These are phyloP conservation scores for Saccharomycopsis synnaedendra DNA, from an alignment of 805 yeast genomes.

Conservation along the genomic window DNA sequence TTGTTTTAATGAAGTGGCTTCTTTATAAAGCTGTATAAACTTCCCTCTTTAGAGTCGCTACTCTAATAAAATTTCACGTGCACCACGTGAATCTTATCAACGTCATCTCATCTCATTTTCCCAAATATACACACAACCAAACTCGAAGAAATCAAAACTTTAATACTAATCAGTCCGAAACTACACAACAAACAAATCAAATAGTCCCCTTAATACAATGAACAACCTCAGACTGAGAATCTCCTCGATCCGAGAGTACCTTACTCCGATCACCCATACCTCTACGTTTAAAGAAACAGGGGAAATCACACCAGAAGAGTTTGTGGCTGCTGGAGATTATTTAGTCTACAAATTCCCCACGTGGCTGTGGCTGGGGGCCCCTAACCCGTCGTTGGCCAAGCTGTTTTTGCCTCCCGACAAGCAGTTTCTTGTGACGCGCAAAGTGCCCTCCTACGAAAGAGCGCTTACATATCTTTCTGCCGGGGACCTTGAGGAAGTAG, in stretches of 20 bases:
- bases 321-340: conserved; percentile 90
- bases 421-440: conserved; percentile 79
- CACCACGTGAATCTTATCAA: no score
- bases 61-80: no score
- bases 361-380: conserved; percentile 81
- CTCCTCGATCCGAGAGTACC: conserved; percentile 79
- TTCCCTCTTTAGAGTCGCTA: no score
- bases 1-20: no score
- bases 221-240: conserved; percentile 55
- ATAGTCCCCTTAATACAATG: conserved; percentile 1
- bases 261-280: conserved; percentile 82
- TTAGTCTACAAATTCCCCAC: conserved; percentile 88
- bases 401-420: conserved; percentile 78
- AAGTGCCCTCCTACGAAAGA: conserved; percentile 76
- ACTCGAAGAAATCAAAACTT: neutral
- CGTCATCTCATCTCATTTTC: no score
- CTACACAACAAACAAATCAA: neutral
- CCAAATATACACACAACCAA: neutral
- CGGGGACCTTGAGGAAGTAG: conserved; percentile 26
- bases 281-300: conserved; percentile 84
- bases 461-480: conserved; percentile 39
- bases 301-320: conserved; percentile 91
- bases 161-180: neutral
- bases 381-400: conserved; percentile 34
- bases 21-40: no score